These are phyloP conservation scores for Fusarium fujikuroi DNA, from an alignment of 2,329 filamentous ascomycete species.

Conservation along the genomic window DNA sequence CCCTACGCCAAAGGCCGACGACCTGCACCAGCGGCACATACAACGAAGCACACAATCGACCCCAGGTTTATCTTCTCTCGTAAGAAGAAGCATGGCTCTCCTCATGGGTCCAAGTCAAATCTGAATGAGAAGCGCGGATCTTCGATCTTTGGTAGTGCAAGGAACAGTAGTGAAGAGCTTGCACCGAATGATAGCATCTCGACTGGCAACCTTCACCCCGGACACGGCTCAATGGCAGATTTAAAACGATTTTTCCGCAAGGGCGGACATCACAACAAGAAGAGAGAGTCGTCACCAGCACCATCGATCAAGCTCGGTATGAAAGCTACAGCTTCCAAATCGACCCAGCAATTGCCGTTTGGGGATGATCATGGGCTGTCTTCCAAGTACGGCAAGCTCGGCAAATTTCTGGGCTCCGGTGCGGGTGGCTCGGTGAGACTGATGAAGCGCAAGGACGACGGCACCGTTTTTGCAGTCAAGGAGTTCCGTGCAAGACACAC, in stretches of 20 bases:
- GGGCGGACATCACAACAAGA: slow-evolving; percentile 74
- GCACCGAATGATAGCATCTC: slow-evolving; percentile 42
- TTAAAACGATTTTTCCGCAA: slow-evolving; percentile 97
- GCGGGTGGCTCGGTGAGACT: slow-evolving; percentile 94
- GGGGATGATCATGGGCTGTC: slow-evolving; percentile 91
- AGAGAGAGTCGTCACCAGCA: slow-evolving; percentile 72
- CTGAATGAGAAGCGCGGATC: slow-evolving; percentile 66
- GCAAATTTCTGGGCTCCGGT: slow-evolving; percentile 91
- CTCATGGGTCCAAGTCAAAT: slow-evolving; percentile 62
- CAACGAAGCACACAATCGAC: slow-evolving; percentile 73
- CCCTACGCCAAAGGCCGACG: slow-evolving; percentile 88
- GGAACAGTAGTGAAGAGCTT: slow-evolving; percentile 52
- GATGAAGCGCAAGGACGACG: slow-evolving; percentile 93
- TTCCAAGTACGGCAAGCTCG: slow-evolving; percentile 95
- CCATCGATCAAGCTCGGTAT: slow-evolving; percentile 59
- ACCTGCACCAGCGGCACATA: slow-evolving; percentile 72
- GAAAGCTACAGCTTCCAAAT: slow-evolving; percentile 60
- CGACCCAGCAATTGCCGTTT: slow-evolving; percentile 79
- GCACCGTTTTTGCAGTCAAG: slow-evolving; percentile 95
- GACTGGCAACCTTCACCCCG: slow-evolving; percentile 40
- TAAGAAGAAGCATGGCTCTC: slow-evolving; percentile 74
- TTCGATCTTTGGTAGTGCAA: slow-evolving; percentile 48
- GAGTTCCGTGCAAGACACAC: slow-evolving; percentile 92
- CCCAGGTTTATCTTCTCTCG: slow-evolving; percentile 85
- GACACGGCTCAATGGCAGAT: slow-evolving; percentile 88